Base-by-base conservation (phyloP, 331 rosid species). In the Saraca asoca region DNA sequence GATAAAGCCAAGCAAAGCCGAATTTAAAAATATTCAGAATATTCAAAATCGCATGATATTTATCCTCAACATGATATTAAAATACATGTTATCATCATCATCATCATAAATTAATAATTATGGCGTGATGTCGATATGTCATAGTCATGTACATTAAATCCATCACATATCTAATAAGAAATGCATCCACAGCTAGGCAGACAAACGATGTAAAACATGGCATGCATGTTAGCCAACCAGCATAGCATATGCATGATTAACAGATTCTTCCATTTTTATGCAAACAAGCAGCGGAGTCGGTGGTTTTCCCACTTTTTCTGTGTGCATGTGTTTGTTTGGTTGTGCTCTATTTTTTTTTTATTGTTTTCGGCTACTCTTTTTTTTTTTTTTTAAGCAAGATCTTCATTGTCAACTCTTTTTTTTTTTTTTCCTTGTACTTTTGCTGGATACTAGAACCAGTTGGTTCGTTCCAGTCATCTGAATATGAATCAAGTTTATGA, bases 301-400 rank as follows among this genome's bases (percentile, higher is more conserved):
- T 46, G 60, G 78, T 62, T 72, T 72, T 72, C 64, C 41, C 18
- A 19, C 12, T 59, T n/a, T 19, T 8, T 18, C 43, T 57, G 67
- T 43, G 42, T 57, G 42, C 18, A 59, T 39, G 2, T 45, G n/a
- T 20, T 42, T 24, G 31, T 24, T 24, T 24, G 31, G 31, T 24
- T 24, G 31, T 24, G 43, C 58, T 7, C 11, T 24, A 5, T 12
- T 12, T 12, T 12, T 44, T 12, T 12, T 7, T 48, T 19, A 7
- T 13, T 12, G 20, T 8, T 3, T 50, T 24, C 31, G n/a, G n/a
- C 31, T 24, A 1, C 31, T 1, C 1, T 24, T 1, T 24, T 24
- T 24, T 24, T 24, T 24, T 24, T 24, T 1, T 24, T 3, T 1
- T 1, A 24, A 24, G 31, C 31, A 24, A 24, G 3, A 24, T 24